These are phyloP conservation scores for Aureobasidium mangrovei DNA, from an alignment of 2,329 filamentous ascomycete genomes.

Conservation along the genomic window DNA sequence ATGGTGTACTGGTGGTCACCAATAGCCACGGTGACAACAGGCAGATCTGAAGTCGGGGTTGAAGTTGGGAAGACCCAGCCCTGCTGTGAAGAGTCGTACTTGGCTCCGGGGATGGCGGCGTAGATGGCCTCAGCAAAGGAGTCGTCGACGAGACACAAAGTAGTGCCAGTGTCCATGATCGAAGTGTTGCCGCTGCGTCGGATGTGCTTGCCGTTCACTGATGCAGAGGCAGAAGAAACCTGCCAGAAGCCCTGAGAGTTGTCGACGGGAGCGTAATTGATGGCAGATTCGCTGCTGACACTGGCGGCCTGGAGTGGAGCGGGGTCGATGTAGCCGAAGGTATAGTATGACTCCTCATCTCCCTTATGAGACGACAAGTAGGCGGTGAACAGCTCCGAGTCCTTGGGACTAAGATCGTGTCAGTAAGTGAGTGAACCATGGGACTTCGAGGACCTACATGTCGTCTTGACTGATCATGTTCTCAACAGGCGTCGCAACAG, in stretches of 20 bases:
- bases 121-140: constrained; percentile 54
- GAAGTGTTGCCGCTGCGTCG: constrained; percentile 50
- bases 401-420: constrained; percentile 22
- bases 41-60: constrained; percentile 45
- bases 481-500: constrained; percentile 54
- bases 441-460: constrained; percentile 28
- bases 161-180: constrained; percentile 65
- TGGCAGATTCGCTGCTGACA: constrained; percentile 12
- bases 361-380: constrained; percentile 53
- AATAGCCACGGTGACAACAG: constrained; percentile 54
- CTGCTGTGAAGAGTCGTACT: constrained; percentile 45
- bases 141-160: constrained; percentile 57
- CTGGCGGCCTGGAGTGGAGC: constrained; percentile 43
- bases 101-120: constrained; percentile 51
- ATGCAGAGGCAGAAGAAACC: constrained; percentile 49
- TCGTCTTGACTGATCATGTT: constrained; percentile 56
- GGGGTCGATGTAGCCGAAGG: constrained; percentile 63
- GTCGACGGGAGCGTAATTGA: constrained; percentile 52
- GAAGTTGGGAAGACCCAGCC: constrained; percentile 55
- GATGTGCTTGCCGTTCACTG: constrained; percentile 49
- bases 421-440: constrained; percentile 20
- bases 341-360: constrained; percentile 52
- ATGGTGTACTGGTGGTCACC: constrained; percentile 52
- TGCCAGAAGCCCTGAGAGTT: constrained; percentile 60
- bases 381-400: constrained; percentile 52